phyloP scores from a whole-genome alignment of 1,139 yeast genomes.

The Lodderomyces margitis region DNA sequence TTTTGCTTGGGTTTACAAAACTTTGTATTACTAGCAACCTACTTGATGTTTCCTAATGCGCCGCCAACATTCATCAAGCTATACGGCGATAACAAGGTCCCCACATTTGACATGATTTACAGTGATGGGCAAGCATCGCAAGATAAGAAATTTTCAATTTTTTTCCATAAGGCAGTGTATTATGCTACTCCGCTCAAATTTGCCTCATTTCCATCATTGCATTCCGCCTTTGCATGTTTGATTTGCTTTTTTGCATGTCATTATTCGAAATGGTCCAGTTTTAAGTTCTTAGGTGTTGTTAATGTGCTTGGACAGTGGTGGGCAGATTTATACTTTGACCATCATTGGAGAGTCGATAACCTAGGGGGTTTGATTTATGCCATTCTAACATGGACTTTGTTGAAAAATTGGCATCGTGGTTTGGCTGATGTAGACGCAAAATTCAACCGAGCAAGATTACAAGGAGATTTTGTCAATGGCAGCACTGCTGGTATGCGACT shows the following conservation, averaged over 20 bases:
- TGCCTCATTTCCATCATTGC: constrained; percentile 68
- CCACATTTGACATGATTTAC: constrained; percentile 58
- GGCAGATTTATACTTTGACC: constrained; percentile 71
- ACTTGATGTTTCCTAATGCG: constrained; percentile 60
- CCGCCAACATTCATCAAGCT: constrained; percentile 69
- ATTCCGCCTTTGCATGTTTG: constrained; percentile 60
- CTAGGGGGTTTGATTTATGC: constrained; percentile 36
- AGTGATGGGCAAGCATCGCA: constrained; percentile 68
- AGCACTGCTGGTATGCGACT: constrained; percentile 61
- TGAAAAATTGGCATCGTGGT: constrained; percentile 21
- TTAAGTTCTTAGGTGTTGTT: constrained; percentile 31
- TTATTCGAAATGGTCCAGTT: constrained; percentile 36
- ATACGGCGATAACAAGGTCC: constrained; percentile 52
- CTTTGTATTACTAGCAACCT: constrained; percentile 57
- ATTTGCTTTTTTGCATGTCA: constrained; percentile 47
- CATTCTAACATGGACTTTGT: constrained; percentile 21
- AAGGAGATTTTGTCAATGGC: constrained; percentile 10
- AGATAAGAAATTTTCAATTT: constrained; percentile 55
- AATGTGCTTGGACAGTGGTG: constrained; percentile 63
- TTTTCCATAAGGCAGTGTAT: constrained; percentile 52
- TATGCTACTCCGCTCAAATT: constrained; percentile 67
- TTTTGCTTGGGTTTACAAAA: constrained; percentile 57
- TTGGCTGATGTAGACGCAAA: constrained; percentile 26
- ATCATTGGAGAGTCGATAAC: constrained; percentile 63
- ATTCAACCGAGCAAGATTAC: constrained; percentile 22